Evolutionary conservation across 169 alveolate genomes (phyloP), one percentile per base, ranked within the genome.

Genomic region (Cyclospora cayetanensis): DNA sequence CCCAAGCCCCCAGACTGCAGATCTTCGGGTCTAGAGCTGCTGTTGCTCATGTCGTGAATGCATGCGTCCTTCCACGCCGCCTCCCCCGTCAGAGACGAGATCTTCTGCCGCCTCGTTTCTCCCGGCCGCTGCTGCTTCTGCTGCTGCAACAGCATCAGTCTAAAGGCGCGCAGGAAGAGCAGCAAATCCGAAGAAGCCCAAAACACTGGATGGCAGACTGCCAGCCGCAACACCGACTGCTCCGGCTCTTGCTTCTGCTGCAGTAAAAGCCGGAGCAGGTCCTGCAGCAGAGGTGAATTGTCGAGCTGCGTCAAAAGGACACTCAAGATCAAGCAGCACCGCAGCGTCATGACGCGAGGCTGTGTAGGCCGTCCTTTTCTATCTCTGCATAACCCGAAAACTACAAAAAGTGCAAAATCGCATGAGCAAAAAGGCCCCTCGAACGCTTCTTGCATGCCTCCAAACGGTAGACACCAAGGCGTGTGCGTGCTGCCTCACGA

Each of bases 61-160:
- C n/a, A n/a, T n/a, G n/a, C n/a, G n/a, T n/a, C n/a, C n/a, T n/a
- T n/a, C n/a, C n/a, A n/a, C n/a, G n/a, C n/a, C n/a, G n/a, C n/a
- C n/a, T n/a, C n/a, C n/a, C n/a, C n/a, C n/a, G n/a, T n/a, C n/a
- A n/a, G n/a, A n/a, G n/a, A n/a, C n/a, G n/a, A n/a, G n/a, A n/a
- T n/a, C 53, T 70, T 5, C 53, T 70, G 82, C 82, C 37, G 82
- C 46, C 15, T 46, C 82, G 7, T 46, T 46, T 15, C 15, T 46
- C 15, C n/a, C 60, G 60, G 7, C 60, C 15, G 7, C 60, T 46
- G 60, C n/a, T 46, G 15, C 60, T 70, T 46, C 82, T 70, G 82
- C 82, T 31, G 82, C 52, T 70, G 82, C 82, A 35, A 53, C 82
- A 70, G 53, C 82, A 70, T 70, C 31, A 70, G 82, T 12, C 52